Base-by-base conservation (phyloP, 2,329 filamentous ascomycete species). In the Thielaviopsis ethacetica region DNA sequence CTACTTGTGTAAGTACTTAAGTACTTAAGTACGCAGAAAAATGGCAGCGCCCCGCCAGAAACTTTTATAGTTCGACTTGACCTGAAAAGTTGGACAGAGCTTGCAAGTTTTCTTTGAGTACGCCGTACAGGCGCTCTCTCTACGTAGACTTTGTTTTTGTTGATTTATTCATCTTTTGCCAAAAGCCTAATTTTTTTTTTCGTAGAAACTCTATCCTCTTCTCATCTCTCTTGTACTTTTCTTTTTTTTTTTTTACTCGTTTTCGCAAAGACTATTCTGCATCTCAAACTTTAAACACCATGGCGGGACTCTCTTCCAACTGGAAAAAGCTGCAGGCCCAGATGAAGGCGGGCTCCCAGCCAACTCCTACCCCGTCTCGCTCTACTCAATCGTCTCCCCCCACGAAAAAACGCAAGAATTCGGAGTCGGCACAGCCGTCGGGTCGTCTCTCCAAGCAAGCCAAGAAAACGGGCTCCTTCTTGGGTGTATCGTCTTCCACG, bases 241-340 rank as follows among this genome's bases (percentile, higher is more conserved):
- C 6, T 7, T 2, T 7, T 15, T 44, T n/a, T 44, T 2, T 7
- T 2, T 7, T 15, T 44, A 5, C 10, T n/a, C 13, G 17, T n/a
- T 44, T n/a, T 15, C 38, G 3, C 38, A 44, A n/a, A 44, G 3
- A 44, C 15, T 5, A n/a, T n/a, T 44, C 15, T 44, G 38, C 15
- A 17, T n/a, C 17, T n/a, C 4, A 34, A 34, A 9, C 38, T 54
- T 19, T 58, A 10, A 9, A 19, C 22, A 60, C 47, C 17, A 60
- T 59, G 59, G 34, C 69, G 44, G 73, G 73, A 65, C 70, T 84
- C 38, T 85, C 82, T 13, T 82, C 79, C 58, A 91, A 91, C 68
- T 91, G 86, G 86, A 89, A 88, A 71, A 85, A 80, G 71, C 76
- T 91, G 58, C 85, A 89, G 71, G 78, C 79, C 63, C 78, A 77